Evolutionary conservation across 2,329 filamentous ascomycete genomes (phyloP), one percentile per base, ranked within the genome.

Genomic region (Penicillium nordicum): DNA sequence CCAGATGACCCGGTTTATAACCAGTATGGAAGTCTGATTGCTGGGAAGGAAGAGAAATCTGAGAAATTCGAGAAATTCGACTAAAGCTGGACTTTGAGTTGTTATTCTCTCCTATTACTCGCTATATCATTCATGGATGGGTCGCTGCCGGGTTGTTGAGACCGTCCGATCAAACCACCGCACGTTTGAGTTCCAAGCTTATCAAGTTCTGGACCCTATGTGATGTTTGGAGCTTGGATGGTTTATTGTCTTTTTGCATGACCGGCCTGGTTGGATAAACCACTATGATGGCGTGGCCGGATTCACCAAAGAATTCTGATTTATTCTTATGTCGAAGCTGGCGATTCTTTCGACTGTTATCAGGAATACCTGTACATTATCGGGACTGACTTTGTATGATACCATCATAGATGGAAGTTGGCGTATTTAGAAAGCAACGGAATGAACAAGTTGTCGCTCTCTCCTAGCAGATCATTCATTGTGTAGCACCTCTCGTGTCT

Each of bases 1-100:
- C 63, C 62, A 6, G 65, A 67, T 23, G 64, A 63, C 42, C 72
- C 74, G 12, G 61, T 75, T 12, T 76, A 76, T 55, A 74, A 76
- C 48, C 63, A 71, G 38, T 76, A 69, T 52, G 74, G 74, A 3
- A 70, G 67, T 34, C 54, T 76, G 18, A 64, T 75, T 55, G 67
- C 69, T 46, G 73, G 73, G 16, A 74, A 72, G 48, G 66, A 69
- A 42, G 30, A 50, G n/a, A 43, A 58, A 55, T 11, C 2, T 34
- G 57, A 50, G 40, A 55, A 42, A 52, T 42, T 42, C 5, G 25
- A 27, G 7, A 29, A 29, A 9, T 9, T 14, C 18, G 7, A 16
- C n/a, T 51, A 36, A 32, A 32, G 25, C 25, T 21, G 21, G 49
- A 36, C 29, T 25, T 46, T 21, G 21, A 18, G 21, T 44, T 18